Percentiles rank a stretch among this genome's conserved stretches.
Conservation (phyloP, 768 basidiomycete species). For the Mycena alexandri region DNA sequence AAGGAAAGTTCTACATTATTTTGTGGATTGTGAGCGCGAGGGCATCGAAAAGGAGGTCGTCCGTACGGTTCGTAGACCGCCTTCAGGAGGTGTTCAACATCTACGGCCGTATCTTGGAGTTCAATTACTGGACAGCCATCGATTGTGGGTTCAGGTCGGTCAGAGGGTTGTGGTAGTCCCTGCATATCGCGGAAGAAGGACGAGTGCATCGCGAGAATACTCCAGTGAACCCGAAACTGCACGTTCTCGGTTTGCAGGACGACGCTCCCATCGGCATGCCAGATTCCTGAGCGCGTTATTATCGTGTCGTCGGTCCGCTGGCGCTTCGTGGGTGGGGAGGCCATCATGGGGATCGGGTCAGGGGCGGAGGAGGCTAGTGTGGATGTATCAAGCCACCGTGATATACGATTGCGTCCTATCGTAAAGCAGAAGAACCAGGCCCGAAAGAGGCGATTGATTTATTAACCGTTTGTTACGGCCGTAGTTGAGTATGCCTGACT, state of each 20-base stretch:
- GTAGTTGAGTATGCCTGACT: no score
- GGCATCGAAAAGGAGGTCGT: no score
- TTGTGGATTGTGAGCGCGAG: no score
- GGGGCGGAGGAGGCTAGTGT: no score
- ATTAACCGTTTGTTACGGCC: no score
- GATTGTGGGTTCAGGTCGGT: not conserved
- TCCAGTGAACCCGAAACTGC: constrained; percentile 19
- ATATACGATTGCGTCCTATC: no score
- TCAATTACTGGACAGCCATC: constrained; percentile 27
- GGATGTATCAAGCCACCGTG: no score
- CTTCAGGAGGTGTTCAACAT: constrained; percentile 5
- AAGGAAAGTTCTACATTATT: not conserved
- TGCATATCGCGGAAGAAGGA: constrained; percentile 21
- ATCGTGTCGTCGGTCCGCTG: constrained; percentile 1
- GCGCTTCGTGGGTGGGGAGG: constrained; percentile 21
- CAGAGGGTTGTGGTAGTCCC: constrained; percentile 18
- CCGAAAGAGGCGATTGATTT: no score
- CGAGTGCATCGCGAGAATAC: constrained; percentile 19
- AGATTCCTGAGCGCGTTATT: constrained; percentile 13
- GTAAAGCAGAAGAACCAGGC: no score
- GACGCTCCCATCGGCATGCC: constrained; percentile 21
- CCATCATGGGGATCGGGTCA: not conserved
- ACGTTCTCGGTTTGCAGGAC: constrained; percentile 9
- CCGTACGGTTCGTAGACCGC: not conserved
- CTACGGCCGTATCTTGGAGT: not conserved